Conservation (phyloP, 306 rosid species). For the Heteromeles arbutifolia region DNA sequence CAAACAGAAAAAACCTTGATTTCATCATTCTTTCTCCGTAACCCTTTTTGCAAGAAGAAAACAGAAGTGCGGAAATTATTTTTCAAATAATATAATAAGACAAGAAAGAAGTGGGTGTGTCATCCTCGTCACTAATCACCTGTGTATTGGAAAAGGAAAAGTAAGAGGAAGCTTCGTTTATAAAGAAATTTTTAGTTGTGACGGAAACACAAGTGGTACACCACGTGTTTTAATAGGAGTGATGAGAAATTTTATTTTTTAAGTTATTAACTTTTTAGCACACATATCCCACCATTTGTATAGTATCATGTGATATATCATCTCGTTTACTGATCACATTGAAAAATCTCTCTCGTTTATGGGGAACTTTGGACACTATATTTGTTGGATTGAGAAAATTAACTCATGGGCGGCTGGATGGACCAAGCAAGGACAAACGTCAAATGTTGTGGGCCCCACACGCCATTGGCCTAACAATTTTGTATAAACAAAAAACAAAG, state of each 20-base stretch:
- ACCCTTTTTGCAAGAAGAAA: neutral
- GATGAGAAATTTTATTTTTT: no score
- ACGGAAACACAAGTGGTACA: no score
- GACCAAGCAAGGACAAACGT: slow-evolving; percentile 2
- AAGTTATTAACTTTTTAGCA: no score
- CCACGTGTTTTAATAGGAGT: no score
- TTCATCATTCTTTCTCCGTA: neutral
- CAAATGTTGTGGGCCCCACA: slow-evolving; percentile 16
- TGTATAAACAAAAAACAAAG: neutral
- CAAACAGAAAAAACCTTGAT: no score
- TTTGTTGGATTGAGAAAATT: neutral
- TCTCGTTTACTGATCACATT: no score
- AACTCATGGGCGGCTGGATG: slow-evolving; percentile 5
- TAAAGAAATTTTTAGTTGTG: no score
- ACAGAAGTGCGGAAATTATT: neutral
- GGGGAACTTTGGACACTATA: neutral
- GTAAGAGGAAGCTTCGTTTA: neutral
- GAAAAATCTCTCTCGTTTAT: no score
- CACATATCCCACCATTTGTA: no score
- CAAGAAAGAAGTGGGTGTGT: neutral
- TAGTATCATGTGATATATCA: no score
- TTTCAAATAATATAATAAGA: neutral
- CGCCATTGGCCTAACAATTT: neutral
- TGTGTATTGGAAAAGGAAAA: neutral
- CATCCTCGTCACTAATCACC: neutral